Evolutionary conservation across 2,329 filamentous ascomycete species (phyloP).

Genomic region (Byssoonygena ceratinophila): DNA sequence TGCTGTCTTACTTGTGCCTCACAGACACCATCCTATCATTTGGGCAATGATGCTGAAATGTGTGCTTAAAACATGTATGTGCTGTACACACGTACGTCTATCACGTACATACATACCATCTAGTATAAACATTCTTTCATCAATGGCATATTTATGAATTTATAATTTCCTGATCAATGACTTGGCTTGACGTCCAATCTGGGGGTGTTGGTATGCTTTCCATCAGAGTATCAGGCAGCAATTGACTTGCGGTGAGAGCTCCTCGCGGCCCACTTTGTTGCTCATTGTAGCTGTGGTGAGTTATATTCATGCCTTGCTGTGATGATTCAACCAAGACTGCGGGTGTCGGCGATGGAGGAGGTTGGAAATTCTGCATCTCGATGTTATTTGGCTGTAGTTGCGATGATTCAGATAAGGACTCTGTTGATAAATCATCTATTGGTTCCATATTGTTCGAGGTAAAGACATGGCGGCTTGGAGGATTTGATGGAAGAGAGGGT

Average conservation of each 20-base stretch:
- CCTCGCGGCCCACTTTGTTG: slow-evolving; percentile 11
- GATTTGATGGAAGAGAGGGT: slow-evolving; percentile 1
- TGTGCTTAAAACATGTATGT: not conserved
- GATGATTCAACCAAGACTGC: slow-evolving; percentile 36
- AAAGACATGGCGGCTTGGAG: not conserved
- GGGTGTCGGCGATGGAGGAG: slow-evolving; percentile 19
- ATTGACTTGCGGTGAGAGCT: slow-evolving; percentile 28
- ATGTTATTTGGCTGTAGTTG: slow-evolving; percentile 19
- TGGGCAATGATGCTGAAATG: not conserved
- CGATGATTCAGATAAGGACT: slow-evolving; percentile 35
- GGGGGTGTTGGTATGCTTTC: slow-evolving; percentile 34
- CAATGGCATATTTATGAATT: not conserved
- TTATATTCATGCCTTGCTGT: slow-evolving; percentile 21
- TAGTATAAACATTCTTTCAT: not conserved
- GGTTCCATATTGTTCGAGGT: slow-evolving; percentile 19
- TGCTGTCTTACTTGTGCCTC: no score
- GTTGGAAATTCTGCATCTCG: slow-evolving; percentile 14
- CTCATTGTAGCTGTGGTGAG: slow-evolving; percentile 9
- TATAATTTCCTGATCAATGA: slow-evolving; percentile 26
- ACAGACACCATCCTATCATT: no score
- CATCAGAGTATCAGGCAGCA: slow-evolving; percentile 36
- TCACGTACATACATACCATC: no score
- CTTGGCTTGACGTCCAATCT: slow-evolving; percentile 32
- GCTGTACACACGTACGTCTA: not conserved
- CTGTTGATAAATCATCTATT: slow-evolving; percentile 21